Evolutionary conservation across 169 alveolate species (phyloP), one percentile per base, ranked within the genome.

Genomic region (Plasmodium ovale): DNA sequence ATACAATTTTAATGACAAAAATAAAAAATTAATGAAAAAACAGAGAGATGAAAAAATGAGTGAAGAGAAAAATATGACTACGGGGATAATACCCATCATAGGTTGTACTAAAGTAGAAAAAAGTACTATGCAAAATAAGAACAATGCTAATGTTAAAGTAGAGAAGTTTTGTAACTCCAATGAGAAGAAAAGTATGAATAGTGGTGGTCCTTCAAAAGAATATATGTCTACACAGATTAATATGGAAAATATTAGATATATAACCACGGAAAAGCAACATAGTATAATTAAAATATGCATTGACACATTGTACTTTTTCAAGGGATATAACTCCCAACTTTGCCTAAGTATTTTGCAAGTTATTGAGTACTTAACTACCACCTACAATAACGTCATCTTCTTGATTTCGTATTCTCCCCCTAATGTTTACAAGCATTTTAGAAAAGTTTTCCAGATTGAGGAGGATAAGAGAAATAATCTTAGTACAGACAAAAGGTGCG

Each of bases 391-490:
- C n/a, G 91, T 70, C n/a, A 31, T 85, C 16, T 85, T 68, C 51
- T 53, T 85, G 21, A 42, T 85, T 37, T 54, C 85, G 1, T 85
- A 85, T 85, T n/a, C 87, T 16, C 91, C 91, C 0, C 91, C 91
- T 54, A 70, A 85, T 70, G 60, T 85, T n/a, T 85, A 85, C 69
- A 69, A 29, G 31, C 42, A 85, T 51, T 69, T 85, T 51, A 69
- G 31, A 59, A 47, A 39, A 47, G 58, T 69, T n/a, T 85, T 85
- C 49, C 47, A 67, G 37, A 54, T 82, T 37, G 90, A 82, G 58
- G 69, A 82, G 33, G 42, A 39, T 27, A 77, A 29, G 51, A 62
- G 56, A 6, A 44, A 44, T 44, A 44, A 19, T 44, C 10, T 14
- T 44, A 47, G 16, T 47, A 47, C 56, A 12, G 47, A 47, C 31